Base-by-base conservation (phyloP, 2,329 filamentous ascomycete genomes). In the Calonectria ilicicola region DNA sequence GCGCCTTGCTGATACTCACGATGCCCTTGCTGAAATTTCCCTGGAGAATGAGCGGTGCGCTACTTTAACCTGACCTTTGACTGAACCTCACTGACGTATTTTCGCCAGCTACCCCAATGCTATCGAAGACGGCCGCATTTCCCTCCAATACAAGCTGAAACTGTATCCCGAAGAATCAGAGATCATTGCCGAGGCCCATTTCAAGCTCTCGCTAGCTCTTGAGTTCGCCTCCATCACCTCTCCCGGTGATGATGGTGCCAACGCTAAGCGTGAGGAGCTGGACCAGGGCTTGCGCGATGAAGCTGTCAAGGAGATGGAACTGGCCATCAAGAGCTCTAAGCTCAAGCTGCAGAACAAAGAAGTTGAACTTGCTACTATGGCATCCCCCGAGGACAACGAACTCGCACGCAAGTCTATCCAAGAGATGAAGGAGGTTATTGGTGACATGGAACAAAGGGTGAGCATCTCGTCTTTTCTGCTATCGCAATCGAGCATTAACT, bases 21-120 rank as follows among this genome's bases (percentile, higher is more conserved):
- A 98, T 82, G 90, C 98, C 69, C 93, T 98, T 74, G 94, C 96
- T 12, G 97, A 99, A 84, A 98, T 99, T 74, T 97, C 94, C n/a
- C 88, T 99, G 32, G 97, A 99, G 86, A 98, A 97, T 78, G 97
- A 98, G 85, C 93, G 94, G 86, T 92, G 85, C 72, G 83, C 74
- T 51, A 21, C 64, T 49, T 9, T 47, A 21, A 21, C 17, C 17
- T 9, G 51, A 46, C 58, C 8, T 15, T 29, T 10, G 14, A 27
- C 19, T 9, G 23, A 49, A 19, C 66, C 44, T 40, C n/a, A 40
- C 72, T 71, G 44, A 75, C 47, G 21, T 75, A 66, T 74, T 65
- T 58, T 66, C 14, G 19, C 21, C 75, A 92, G 91, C 79, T 99
- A 98, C 81, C 89, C 91, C 49, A 93, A 95, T 77, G 96, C 97